Percentiles rank a stretch among this genome's conserved stretches.
Conservation (phyloP, 257 asterid genomes). For the Marsdenia floribunda region DNA sequence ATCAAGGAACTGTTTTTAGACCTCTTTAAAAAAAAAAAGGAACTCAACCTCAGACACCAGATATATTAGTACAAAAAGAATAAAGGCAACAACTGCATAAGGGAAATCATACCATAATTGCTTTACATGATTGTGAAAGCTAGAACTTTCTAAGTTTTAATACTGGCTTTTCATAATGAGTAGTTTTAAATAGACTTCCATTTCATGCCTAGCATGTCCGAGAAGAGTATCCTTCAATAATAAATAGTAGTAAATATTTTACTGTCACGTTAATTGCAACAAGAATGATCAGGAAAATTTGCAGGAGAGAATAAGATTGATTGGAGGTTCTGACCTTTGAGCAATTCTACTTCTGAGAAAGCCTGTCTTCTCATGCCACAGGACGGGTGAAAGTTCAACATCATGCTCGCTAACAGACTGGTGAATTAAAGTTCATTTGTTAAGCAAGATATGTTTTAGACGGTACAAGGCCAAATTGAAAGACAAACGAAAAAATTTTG, state of each 20-base stretch:
- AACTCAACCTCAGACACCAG: no score
- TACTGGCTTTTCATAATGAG: not conserved
- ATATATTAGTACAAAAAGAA: no score
- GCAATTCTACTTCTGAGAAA: slow-evolving; percentile 10
- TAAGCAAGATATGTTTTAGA: slow-evolving; percentile 11
- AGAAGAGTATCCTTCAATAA: not conserved
- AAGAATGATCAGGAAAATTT: not conserved
- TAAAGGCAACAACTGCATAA: not conserved
- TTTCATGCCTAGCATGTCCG: not conserved
- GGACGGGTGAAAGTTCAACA: slow-evolving; percentile 26
- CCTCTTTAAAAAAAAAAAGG: not conserved
- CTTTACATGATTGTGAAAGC: not conserved
- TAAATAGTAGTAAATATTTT: not conserved
- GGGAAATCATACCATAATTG: not conserved
- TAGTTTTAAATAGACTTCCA: not conserved
- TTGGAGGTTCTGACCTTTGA: slow-evolving; percentile 31
- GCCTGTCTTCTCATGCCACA: slow-evolving; percentile 45
- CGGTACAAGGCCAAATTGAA: not conserved
- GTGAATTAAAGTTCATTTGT: slow-evolving; percentile 12
- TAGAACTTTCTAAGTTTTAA: not conserved
- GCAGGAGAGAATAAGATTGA: slow-evolving; percentile 2
- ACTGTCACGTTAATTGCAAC: not conserved
- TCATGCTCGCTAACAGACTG: slow-evolving; percentile 34
- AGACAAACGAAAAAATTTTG: not conserved
- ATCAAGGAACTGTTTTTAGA: not conserved